Evolutionary conservation across 2,329 filamentous ascomycete species (phyloP).

Genomic region (Falciphora oryzae): DNA sequence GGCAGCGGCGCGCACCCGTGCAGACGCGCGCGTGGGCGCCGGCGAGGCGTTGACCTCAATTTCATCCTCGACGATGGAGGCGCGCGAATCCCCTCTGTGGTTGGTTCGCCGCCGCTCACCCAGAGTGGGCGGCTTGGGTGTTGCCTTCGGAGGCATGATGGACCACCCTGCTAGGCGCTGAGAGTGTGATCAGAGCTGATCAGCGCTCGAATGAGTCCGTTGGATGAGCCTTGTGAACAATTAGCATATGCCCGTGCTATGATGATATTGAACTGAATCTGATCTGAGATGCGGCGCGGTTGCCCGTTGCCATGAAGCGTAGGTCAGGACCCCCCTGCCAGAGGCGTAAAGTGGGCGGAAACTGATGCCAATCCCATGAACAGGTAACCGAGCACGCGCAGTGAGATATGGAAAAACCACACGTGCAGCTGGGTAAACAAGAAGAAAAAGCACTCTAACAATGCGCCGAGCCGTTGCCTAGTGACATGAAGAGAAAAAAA

Average conservation of each 20-base stretch:
- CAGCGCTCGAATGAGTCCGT: neutral
- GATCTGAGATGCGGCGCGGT: neutral
- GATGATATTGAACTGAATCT: neutral
- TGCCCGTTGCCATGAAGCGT: neutral
- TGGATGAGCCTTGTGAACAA: neutral
- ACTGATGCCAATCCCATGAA: neutral
- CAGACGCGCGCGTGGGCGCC: neutral
- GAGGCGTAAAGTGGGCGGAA: neutral
- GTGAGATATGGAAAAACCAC: neutral
- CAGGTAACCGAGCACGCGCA: no score
- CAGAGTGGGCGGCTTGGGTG: conserved; percentile 5
- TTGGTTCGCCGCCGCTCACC: neutral
- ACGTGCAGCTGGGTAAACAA: neutral
- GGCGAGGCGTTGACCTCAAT: conserved; percentile 4
- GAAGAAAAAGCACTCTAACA: neutral
- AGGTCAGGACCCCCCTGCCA: neutral
- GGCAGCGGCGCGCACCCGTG: neutral
- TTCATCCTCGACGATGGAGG: neutral
- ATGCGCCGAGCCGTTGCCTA: neutral
- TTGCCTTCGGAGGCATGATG: conserved; percentile 9
- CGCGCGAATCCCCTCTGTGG: neutral
- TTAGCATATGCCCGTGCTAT: neutral
- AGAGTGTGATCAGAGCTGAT: neutral
- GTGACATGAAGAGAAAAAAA: neutral
- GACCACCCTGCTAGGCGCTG: neutral